phyloP scores from a whole-genome alignment of 352 stramenopile genomes.

The Pythium angustatum region DNA sequence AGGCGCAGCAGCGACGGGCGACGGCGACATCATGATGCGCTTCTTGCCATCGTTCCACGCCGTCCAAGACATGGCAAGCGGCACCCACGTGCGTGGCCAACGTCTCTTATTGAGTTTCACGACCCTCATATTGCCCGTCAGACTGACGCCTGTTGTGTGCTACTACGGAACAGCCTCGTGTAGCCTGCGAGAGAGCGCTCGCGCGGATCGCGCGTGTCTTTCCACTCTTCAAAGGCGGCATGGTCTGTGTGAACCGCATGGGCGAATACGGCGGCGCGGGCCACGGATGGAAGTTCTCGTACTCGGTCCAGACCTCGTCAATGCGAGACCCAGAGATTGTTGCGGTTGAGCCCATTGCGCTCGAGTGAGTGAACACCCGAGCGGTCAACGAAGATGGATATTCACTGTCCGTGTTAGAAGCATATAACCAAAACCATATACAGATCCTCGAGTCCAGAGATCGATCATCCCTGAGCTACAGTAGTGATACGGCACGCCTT shows the following conservation, averaged over 20 bases:
- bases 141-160: neutral
- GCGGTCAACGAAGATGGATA: neutral
- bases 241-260: slow-evolving; percentile 76
- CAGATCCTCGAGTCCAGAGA: slow-evolving; percentile 15
- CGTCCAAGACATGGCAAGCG: slow-evolving; percentile 77
- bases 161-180: slow-evolving; percentile 40
- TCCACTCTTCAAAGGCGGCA: slow-evolving; percentile 69
- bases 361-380: slow-evolving; percentile 18
- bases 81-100: slow-evolving; percentile 55
- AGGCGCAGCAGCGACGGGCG: slow-evolving; percentile 82
- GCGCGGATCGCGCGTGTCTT: slow-evolving; percentile 52
- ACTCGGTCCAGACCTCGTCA: slow-evolving; percentile 56
- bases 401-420: slow-evolving; percentile 1
- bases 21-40: slow-evolving; percentile 92
- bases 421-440: slow-evolving; percentile 23
- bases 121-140: neutral
- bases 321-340: slow-evolving; percentile 59
- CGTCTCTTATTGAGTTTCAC: neutral
- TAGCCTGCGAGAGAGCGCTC: slow-evolving; percentile 59
- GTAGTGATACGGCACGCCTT: too few species aligned
- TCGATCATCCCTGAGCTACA: slow-evolving; percentile 5
- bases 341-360: slow-evolving; percentile 45
- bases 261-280: slow-evolving; percentile 76
- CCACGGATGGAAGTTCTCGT: slow-evolving; percentile 77
- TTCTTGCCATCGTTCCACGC: slow-evolving; percentile 87